Percentiles rank a stretch among this genome's conserved stretches.
These are phyloP conservation scores for Malus sieversii DNA, from an alignment of 306 rosid genomes.

Conservation along the genomic window DNA sequence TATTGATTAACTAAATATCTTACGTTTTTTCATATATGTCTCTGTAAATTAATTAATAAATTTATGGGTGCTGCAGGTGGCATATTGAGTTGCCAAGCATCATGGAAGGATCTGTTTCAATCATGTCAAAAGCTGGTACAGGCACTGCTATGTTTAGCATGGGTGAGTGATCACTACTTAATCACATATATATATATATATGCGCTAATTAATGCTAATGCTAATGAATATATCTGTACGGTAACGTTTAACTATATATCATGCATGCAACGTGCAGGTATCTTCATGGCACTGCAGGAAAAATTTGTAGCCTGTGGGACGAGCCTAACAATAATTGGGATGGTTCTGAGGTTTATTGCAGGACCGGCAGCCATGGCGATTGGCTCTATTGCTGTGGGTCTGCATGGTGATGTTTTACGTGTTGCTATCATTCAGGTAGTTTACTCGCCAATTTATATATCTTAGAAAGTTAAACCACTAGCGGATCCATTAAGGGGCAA, in stretches of 20 bases:
- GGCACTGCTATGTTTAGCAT: constrained; percentile 97
- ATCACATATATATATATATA: neutral
- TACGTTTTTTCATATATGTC: neutral
- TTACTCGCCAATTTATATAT: neutral
- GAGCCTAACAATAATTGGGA: constrained; percentile 40
- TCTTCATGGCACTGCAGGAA: constrained; percentile 90
- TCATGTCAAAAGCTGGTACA: constrained; percentile 81
- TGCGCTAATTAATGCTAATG: neutral
- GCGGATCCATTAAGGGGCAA: no score
- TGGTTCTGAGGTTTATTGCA: constrained; percentile 78
- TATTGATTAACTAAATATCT: neutral
- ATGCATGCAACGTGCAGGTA: constrained; percentile 41
- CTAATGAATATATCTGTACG: neutral
- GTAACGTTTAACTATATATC: neutral
- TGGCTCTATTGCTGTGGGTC: constrained; percentile 61
- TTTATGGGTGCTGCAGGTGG: constrained; percentile 42
- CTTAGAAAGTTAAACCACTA: neutral
- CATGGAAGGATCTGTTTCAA: constrained; percentile 62
- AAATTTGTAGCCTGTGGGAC: constrained; percentile 71
- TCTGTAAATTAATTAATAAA: neutral
- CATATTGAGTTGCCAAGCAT: constrained; percentile 68
- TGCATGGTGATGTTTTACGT: constrained; percentile 74
- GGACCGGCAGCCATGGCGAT: constrained; percentile 96
- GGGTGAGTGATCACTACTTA: constrained; percentile 43
- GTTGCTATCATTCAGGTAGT: constrained; percentile 79